phyloP scores from a whole-genome alignment of 2,329 filamentous ascomycete species.

The Rosellinia necatrix region DNA sequence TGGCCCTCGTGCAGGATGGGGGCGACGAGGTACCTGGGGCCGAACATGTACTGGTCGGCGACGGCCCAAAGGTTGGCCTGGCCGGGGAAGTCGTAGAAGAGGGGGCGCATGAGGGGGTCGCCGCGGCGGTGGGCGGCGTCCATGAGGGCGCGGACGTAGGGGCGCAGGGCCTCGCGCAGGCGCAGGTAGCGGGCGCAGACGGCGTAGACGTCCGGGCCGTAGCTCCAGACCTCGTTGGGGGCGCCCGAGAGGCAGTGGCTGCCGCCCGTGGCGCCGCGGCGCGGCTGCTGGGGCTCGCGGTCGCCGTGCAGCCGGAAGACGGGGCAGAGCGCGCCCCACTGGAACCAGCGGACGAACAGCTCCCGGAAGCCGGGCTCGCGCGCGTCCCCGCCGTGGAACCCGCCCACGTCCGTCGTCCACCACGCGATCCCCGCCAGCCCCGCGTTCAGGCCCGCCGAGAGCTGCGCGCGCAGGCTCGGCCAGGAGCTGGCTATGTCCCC shows the following conservation, averaged over 20 bases:
- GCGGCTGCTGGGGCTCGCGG: constrained; percentile 58
- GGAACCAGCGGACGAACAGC: constrained; percentile 70
- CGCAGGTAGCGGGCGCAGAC: constrained; percentile 64
- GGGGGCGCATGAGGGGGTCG: constrained; percentile 62
- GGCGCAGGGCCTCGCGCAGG: constrained; percentile 61
- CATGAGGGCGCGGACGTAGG: constrained; percentile 64
- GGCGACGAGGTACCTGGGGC: constrained; percentile 60
- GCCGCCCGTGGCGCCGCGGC: constrained; percentile 42
- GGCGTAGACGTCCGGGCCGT: constrained; percentile 62
- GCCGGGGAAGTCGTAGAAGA: constrained; percentile 67
- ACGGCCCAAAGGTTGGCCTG: constrained; percentile 60
- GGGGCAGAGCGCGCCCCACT: constrained; percentile 70
- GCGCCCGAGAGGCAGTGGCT: constrained; percentile 55
- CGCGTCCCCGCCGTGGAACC: constrained; percentile 69
- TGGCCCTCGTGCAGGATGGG: constrained; percentile 59
- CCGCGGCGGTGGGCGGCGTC: constrained; percentile 62
- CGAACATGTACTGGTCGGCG: constrained; percentile 68
- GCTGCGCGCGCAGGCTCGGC: constrained; percentile 61
- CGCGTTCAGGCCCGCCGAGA: constrained; percentile 69
- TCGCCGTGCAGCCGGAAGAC: constrained; percentile 71
- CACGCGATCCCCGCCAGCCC: constrained; percentile 66
- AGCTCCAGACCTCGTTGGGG: constrained; percentile 69
- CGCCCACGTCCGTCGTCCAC: constrained; percentile 75
- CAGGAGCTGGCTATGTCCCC: constrained; percentile 70
- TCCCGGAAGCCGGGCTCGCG: constrained; percentile 61